Conservation (phyloP, 345 rosid species). For the Salix suchowensis region DNA sequence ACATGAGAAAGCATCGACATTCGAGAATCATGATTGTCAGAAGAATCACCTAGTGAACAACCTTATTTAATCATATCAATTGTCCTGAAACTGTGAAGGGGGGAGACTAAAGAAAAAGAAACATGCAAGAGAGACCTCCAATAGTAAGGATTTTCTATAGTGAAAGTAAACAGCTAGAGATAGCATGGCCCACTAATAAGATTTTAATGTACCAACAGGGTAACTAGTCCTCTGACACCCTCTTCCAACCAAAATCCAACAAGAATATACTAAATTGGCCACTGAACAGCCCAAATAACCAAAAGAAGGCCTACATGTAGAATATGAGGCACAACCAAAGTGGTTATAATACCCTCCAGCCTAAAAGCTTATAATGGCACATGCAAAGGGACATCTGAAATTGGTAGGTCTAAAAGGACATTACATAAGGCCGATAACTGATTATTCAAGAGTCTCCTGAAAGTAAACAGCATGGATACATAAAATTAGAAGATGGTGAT, state of each 20-base stretch:
- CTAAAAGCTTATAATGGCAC: not conserved
- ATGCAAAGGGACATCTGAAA: not conserved
- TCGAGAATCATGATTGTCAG: conserved; percentile 3
- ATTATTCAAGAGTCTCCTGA: not conserved
- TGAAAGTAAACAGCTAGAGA: not conserved
- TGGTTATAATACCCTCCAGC: not conserved
- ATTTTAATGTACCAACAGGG: not conserved
- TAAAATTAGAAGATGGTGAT: not conserved
- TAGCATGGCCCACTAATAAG: not conserved
- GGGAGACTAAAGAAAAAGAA: not conserved
- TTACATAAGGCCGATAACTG: not conserved
- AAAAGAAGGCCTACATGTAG: not conserved
- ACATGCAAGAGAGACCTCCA: not conserved
- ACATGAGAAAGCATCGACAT: conserved; percentile 28
- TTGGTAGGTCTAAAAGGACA: not conserved
- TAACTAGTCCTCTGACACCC: not conserved
- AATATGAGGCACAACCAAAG: not conserved
- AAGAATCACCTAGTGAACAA: not conserved
- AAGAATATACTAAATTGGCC: not conserved
- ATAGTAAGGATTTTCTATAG: not conserved
- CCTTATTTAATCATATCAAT: not conserved
- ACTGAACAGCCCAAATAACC: not conserved
- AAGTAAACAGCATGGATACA: not conserved
- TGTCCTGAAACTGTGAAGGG: conserved; percentile 1
- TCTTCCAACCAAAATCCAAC: not conserved